A percentile compares a stretch with the other conserved stretches of the same genome.
Evolutionary conservation across 2,329 filamentous ascomycete genomes (phyloP).

Genomic region (Botrytis fragariae): DNA sequence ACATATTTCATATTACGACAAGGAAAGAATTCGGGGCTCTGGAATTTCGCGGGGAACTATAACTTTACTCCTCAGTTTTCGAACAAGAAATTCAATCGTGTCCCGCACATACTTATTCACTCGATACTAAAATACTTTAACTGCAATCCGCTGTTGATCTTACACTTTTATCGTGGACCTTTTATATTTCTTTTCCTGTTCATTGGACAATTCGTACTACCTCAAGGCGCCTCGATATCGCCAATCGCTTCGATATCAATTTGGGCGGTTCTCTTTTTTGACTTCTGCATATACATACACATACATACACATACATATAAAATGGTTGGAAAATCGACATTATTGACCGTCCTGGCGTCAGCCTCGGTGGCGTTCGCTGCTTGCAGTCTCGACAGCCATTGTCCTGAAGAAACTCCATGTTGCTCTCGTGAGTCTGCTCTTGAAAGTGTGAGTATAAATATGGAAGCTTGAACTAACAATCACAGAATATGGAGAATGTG

Average conservation of each 20-base stretch:
- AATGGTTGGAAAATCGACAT: conserved; percentile 36
- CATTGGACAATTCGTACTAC: not conserved
- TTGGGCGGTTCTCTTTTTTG: not conserved
- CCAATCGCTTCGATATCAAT: conserved; percentile 18
- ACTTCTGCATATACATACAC: conserved; percentile 23
- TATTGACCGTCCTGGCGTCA: conserved; percentile 31
- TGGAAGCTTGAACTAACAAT: not conserved
- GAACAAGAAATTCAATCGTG: not conserved
- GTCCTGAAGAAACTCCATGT: conserved; percentile 70
- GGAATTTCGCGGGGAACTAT: not conserved
- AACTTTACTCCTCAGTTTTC: not conserved
- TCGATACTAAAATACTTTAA: not conserved
- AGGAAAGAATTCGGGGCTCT: not conserved
- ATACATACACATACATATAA: conserved; percentile 24
- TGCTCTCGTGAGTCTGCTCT: conserved; percentile 66
- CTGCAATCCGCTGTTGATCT: not conserved
- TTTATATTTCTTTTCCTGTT: not conserved
- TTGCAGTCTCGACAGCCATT: conserved; percentile 56
- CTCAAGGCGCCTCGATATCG: conserved; percentile 7
- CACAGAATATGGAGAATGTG: conserved; percentile 87
- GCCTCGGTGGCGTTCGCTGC: conserved; percentile 30
- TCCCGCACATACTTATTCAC: not conserved
- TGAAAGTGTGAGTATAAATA: conserved; percentile 13
- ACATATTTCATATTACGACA: not conserved
- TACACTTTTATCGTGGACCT: not conserved